phyloP scores from a whole-genome alignment of 495 filamentous ascomycete genomes.

The Amorphotheca resinae region DNA sequence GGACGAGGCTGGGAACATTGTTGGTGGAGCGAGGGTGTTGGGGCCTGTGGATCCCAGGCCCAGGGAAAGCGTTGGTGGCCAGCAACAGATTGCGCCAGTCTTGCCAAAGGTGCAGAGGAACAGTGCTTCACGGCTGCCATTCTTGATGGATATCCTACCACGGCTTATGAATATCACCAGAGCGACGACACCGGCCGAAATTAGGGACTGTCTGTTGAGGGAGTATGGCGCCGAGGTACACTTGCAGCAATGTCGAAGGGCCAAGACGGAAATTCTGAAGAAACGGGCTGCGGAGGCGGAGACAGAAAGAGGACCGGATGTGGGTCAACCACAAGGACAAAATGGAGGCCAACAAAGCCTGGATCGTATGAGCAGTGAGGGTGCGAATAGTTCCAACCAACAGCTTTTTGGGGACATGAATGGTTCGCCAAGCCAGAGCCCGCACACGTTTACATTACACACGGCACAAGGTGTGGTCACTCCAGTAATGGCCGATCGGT shows the following conservation, averaged over 20 bases:
- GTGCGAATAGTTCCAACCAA: constrained; percentile 8
- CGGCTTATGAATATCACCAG: constrained; percentile 19
- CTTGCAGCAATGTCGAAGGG: constrained; percentile 20
- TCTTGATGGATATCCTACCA: constrained; percentile 20
- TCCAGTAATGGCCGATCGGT: constrained; percentile 10
- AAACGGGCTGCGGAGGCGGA: constrained; percentile 5
- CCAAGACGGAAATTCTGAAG: constrained; percentile 21
- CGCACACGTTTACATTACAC: constrained; percentile 12
- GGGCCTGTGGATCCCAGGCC: constrained; percentile 8
- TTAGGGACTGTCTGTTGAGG: constrained; percentile 17
- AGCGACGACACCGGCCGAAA: constrained; percentile 19
- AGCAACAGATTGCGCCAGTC: constrained; percentile 7
- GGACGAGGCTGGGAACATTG: constrained; percentile 20
- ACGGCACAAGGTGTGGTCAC: constrained; percentile 14
- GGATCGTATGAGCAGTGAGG: constrained; percentile 13
- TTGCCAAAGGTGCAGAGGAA: constrained; percentile 21
- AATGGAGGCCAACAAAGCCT: constrained; percentile 6
- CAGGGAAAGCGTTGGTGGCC: background rate
- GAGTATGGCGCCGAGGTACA: constrained; percentile 20
- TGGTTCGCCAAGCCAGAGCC: background rate
- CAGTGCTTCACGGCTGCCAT: constrained; percentile 17
- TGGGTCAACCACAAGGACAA: background rate
- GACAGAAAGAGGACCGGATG: background rate
- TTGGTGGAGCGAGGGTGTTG: constrained; percentile 18
- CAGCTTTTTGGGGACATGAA: constrained; percentile 13